These are phyloP conservation scores for Albophoma yamanashiensis DNA, from an alignment of 2,329 filamentous ascomycete species.

Conservation along the genomic window DNA sequence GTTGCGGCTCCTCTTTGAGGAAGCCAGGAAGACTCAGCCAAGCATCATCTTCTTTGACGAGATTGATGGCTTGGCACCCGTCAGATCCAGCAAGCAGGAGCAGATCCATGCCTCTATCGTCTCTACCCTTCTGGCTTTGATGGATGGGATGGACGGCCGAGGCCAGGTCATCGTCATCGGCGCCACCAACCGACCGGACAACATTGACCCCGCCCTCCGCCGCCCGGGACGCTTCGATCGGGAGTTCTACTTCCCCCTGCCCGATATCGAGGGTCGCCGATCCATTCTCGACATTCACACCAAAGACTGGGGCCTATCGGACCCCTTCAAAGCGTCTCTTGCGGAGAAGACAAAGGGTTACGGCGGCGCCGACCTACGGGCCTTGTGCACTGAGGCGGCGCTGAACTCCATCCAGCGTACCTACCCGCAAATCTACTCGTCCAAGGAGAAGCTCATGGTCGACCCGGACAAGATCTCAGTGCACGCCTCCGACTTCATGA, in stretches of 20 bases:
- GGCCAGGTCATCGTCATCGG: constrained; percentile 98
- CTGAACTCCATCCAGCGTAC: constrained; percentile 92
- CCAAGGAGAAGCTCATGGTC: constrained; percentile 81
- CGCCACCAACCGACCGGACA: constrained; percentile 94
- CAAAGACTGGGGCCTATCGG: constrained; percentile 77
- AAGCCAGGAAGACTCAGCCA: constrained; percentile 88
- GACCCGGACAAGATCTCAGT: constrained; percentile 76
- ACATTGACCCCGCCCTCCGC: constrained; percentile 89
- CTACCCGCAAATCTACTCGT: constrained; percentile 92
- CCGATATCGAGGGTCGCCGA: constrained; percentile 67
- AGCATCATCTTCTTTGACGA: constrained; percentile 99
- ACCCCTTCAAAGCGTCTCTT: constrained; percentile 70
- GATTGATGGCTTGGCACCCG: constrained; percentile 92
- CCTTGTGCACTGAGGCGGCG: constrained; percentile 90
- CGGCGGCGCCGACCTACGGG: constrained; percentile 87
- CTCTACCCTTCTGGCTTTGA: constrained; percentile 82
- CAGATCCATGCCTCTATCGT: constrained; percentile 98
- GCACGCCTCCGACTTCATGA: constrained; percentile 90
- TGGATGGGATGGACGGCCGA: constrained; percentile 98
- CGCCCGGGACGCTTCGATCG: constrained; percentile 91
- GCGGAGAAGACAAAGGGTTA: constrained; percentile 91
- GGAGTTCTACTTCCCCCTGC: constrained; percentile 96
- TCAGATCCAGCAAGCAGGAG: constrained; percentile 95
- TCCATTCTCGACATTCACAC: constrained; percentile 94
- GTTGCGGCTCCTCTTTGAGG: constrained; percentile 84